Evolutionary conservation across 2,329 filamentous ascomycete genomes (phyloP).

Genomic region (Fusarium subglutinans): DNA sequence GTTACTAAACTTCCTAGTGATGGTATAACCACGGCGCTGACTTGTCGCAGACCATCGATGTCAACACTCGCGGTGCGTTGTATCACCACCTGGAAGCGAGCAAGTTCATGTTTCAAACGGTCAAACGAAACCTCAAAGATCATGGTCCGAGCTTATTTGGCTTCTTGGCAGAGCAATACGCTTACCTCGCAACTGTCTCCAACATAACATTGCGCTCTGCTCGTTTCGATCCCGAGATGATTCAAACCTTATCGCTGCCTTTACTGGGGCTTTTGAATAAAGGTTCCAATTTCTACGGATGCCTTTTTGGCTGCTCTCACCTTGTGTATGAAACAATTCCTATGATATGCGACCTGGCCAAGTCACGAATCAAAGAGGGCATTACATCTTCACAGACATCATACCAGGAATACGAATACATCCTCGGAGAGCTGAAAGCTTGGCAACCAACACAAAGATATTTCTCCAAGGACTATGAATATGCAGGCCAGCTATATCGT

Average conservation of each 20-base stretch:
- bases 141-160: not conserved
- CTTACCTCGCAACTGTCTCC: not conserved
- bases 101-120: not conserved
- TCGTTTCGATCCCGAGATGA: not conserved
- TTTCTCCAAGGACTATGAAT: not conserved
- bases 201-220: not conserved
- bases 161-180: not conserved
- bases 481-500: not conserved
- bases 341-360: not conserved
- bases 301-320: not conserved
- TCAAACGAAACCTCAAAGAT: not conserved
- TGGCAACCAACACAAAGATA: not conserved
- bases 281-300: not conserved
- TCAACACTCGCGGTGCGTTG: not conserved
- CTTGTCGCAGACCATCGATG: not conserved
- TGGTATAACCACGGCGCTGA: not conserved
- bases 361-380: not conserved
- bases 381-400: not conserved
- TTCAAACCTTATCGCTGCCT: not conserved
- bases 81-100: not conserved
- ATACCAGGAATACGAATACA: not conserved
- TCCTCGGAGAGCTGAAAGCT: not conserved
- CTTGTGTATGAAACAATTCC: not conserved
- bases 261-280: not conserved
- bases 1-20: not conserved